Evolutionary conservation across 208 protist genomes (phyloP).

Genomic region (Lotmaria passim): DNA sequence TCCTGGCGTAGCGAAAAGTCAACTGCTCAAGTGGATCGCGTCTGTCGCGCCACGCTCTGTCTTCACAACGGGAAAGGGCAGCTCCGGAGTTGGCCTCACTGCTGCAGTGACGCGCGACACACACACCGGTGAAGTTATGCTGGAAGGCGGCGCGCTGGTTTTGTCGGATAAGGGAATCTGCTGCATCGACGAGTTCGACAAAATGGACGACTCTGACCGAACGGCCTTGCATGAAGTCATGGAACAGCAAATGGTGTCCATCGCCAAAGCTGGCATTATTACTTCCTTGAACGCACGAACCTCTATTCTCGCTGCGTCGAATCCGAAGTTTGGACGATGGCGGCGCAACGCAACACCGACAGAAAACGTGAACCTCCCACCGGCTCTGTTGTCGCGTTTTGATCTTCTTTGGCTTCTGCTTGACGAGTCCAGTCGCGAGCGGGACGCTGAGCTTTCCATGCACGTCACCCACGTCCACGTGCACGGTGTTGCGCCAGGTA

Average conservation of each 20-base stretch:
- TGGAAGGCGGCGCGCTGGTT: constrained; percentile 97
- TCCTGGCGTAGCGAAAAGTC: constrained; percentile 99
- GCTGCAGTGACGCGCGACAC: constrained; percentile 97
- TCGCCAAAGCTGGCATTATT: constrained; percentile 99
- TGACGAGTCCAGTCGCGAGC: constrained; percentile 87
- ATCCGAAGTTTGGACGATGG: constrained; percentile 98
- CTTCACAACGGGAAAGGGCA: constrained; percentile 99
- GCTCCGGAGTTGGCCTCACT: constrained; percentile 98
- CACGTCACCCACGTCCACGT: constrained; percentile 93
- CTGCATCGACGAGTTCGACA: constrained; percentile 99
- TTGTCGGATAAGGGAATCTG: constrained; percentile 98
- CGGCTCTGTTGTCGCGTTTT: constrained; percentile 98
- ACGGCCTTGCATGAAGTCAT: constrained; percentile 98
- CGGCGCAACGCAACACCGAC: constrained; percentile 89
- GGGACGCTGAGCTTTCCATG: constrained; percentile 94
- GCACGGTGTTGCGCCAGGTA: constrained; percentile 76
- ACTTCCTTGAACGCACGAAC: constrained; percentile 99
- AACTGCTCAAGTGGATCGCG: constrained; percentile 98
- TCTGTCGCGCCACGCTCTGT: constrained; percentile 97
- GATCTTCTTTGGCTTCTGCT: constrained; percentile 95
- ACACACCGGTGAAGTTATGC: constrained; percentile 95
- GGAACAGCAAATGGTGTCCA: constrained; percentile 99
- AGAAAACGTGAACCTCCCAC: constrained; percentile 99
- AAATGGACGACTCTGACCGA: constrained; percentile 98
- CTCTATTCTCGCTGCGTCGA: constrained; percentile 98